These are phyloP conservation scores for Hyphopichia buzzinii DNA, from an alignment of 1,139 yeast genomes.

Conservation along the genomic window DNA sequence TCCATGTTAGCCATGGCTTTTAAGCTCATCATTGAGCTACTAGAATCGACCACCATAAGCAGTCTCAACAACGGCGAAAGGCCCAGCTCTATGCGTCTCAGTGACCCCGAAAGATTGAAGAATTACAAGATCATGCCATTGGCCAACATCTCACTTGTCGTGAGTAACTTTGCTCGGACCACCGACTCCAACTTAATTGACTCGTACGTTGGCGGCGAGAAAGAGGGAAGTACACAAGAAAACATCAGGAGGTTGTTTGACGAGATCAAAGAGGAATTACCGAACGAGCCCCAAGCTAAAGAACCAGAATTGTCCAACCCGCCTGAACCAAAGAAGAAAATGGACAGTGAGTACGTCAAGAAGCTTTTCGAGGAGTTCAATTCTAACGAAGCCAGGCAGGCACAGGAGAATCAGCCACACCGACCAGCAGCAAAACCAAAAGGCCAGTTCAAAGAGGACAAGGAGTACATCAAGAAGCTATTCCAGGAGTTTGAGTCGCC, in stretches of 20 bases:
- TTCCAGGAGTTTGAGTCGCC: conserved; percentile 13
- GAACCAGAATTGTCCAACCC: conserved; percentile 5
- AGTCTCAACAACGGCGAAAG: conserved; percentile 25
- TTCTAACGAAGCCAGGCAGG: conserved; percentile 1
- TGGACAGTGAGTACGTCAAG: conserved; percentile 14
- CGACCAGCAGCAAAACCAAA: not conserved
- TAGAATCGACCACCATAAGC: conserved; percentile 25
- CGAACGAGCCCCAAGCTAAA: conserved; percentile 5
- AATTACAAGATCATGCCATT: conserved; percentile 45
- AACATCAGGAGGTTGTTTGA: conserved; percentile 20
- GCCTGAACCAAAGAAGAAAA: conserved; percentile 8
- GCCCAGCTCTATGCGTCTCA: conserved; percentile 23
- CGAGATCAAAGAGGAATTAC: conserved; percentile 12
- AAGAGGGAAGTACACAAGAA: conserved; percentile 8
- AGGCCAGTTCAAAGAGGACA: conserved; percentile 8
- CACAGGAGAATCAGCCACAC: no score
- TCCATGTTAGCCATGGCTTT: conserved; percentile 28
- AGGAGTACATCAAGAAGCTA: conserved; percentile 14
- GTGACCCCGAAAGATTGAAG: conserved; percentile 12
- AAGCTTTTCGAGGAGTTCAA: conserved; percentile 13
- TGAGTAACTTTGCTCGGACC: conserved; percentile 52
- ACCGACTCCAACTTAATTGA: conserved; percentile 46
- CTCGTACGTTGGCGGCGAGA: conserved; percentile 33
- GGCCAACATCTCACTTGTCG: conserved; percentile 46
- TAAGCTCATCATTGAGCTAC: conserved; percentile 28